Evolutionary conservation across 2,329 filamentous ascomycete genomes (phyloP).

Genomic region (Colletotrichum orbiculare): DNA sequence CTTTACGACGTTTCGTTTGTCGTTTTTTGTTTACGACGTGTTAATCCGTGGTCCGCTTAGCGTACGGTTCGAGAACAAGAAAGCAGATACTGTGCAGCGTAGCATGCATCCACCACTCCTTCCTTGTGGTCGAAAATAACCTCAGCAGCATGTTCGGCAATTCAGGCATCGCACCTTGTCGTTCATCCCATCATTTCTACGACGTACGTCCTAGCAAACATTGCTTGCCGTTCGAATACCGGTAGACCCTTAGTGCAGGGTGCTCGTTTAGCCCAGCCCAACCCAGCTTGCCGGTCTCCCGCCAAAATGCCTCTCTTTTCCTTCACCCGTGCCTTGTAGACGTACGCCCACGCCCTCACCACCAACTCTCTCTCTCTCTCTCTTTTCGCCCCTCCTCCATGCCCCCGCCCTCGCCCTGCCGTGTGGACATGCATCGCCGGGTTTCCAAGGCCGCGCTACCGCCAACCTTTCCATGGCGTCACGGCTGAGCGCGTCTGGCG

Average conservation of each 20-base stretch:
- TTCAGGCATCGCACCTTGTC: slow-evolving; percentile 9
- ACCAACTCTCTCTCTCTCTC: background rate
- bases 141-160: background rate
- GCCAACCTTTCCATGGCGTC: slow-evolving; percentile 25
- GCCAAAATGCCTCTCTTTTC: slow-evolving; percentile 13
- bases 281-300: slow-evolving; percentile 13
- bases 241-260: background rate
- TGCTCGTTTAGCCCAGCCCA: slow-evolving; percentile 7
- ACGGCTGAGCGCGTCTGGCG: slow-evolving; percentile 32
- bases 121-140: background rate
- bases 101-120: no score
- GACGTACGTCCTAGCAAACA: background rate
- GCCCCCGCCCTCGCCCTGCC: slow-evolving; percentile 19
- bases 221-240: no score
- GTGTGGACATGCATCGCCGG: slow-evolving; percentile 20
- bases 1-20: background rate
- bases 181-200: slow-evolving; percentile 21
- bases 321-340: slow-evolving; percentile 1
- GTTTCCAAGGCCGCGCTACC: slow-evolving; percentile 22
- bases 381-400: background rate
- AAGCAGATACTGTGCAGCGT: no score
- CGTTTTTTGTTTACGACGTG: background rate
- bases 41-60: no score
- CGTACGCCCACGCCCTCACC: slow-evolving; percentile 21
- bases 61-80: no score